A percentile compares a stretch with the other conserved stretches of the same genome.
These are phyloP conservation scores for Sugiyamaella lignohabitans DNA, from an alignment of 805 yeast genomes.

Conservation along the genomic window DNA sequence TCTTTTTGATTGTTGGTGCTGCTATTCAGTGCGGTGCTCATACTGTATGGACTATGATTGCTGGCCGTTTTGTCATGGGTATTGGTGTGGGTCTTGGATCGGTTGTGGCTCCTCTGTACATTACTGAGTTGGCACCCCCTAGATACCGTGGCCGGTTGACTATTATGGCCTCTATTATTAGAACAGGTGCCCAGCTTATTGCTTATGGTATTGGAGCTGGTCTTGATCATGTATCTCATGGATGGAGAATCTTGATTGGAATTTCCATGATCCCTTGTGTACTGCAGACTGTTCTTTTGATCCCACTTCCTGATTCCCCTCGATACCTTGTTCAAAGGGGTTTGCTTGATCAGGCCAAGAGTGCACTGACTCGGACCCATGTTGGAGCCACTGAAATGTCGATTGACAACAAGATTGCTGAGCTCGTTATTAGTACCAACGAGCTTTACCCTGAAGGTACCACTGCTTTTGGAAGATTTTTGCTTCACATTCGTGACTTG, in stretches of 20 bases:
- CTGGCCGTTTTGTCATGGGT: constrained; percentile 88
- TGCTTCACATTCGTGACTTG: constrained; percentile 26
- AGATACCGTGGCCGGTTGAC: constrained; percentile 87
- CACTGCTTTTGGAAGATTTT: constrained; percentile 1
- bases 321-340: constrained; percentile 76
- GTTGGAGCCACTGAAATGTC: constrained; percentile 54
- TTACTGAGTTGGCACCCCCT: constrained; percentile 90
- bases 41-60: constrained; percentile 85
- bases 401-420: constrained; percentile 60
- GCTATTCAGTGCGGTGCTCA: constrained; percentile 75
- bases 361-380: constrained; percentile 60
- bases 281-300: constrained; percentile 66
- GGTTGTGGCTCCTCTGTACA: constrained; percentile 82
- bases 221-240: constrained; percentile 59
- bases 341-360: constrained; percentile 54
- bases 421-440: constrained; percentile 40
- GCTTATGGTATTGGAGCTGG: constrained; percentile 89
- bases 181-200: constrained; percentile 90
- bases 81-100: constrained; percentile 96
- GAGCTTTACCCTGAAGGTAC: neutral
- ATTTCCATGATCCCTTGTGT: constrained; percentile 84
- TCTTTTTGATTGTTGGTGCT: constrained; percentile 77
- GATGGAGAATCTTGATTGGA: constrained; percentile 93
- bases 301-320: constrained; percentile 93
- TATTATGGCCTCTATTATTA: constrained; percentile 75